These are phyloP conservation scores for Fusarium protoensiforme DNA, from an alignment of 2,329 filamentous ascomycete species.

Conservation along the genomic window DNA sequence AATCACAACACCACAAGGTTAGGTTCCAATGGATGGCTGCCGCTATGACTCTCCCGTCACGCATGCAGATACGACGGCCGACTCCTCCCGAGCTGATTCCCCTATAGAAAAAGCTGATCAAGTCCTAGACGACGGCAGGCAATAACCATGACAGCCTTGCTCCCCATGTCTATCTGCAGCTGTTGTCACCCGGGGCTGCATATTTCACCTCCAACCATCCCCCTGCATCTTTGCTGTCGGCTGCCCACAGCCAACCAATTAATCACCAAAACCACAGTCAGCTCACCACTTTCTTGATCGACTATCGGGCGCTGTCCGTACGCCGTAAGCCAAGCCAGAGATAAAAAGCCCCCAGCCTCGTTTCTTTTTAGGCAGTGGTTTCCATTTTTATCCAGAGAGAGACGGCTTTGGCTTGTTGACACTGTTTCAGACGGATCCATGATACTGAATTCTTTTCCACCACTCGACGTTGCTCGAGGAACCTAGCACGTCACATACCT, in stretches of 20 bases:
- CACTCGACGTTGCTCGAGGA: constrained; percentile 30
- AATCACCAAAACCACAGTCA: constrained; percentile 26
- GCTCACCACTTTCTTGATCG: constrained; percentile 26
- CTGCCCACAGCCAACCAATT: constrained; percentile 34
- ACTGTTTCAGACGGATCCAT: constrained; percentile 6
- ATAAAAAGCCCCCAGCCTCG: constrained; percentile 5
- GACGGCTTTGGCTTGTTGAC: not conserved
- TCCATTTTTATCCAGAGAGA: not conserved
- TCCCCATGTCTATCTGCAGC: constrained; percentile 11
- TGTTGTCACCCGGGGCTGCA: not conserved
- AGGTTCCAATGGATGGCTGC: not conserved
- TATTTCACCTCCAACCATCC: constrained; percentile 2
- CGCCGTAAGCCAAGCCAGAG: constrained; percentile 5
- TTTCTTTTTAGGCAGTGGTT: not conserved
- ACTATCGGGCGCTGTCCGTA: constrained; percentile 5
- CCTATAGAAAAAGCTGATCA: not conserved
- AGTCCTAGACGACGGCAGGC: not conserved
- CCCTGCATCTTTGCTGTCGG: constrained; percentile 23
- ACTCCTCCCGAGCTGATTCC: not conserved
- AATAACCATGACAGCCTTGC: not conserved
- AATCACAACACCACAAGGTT: not conserved
- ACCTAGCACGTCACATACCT: constrained; percentile 33
- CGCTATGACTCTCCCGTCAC: not conserved
- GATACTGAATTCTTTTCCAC: not conserved
- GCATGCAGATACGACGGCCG: not conserved